Percentiles rank a stretch among this genome's conserved stretches.
phyloP scores from a whole-genome alignment of 129 eudicot genomes.

The Smallanthus sonchifolius region DNA sequence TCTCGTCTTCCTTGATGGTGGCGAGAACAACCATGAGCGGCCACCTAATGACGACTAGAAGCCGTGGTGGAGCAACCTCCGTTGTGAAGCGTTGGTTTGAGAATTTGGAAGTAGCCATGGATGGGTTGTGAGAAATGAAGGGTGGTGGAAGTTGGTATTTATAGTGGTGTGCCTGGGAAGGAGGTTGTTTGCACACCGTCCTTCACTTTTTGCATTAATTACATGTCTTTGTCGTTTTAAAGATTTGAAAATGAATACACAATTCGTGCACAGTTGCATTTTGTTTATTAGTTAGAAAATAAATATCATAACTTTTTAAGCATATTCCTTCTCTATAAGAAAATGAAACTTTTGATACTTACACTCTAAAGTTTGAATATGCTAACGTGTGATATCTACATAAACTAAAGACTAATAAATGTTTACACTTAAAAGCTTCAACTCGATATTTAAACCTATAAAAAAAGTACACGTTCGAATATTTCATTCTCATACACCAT shows the following conservation, averaged over 20 bases:
- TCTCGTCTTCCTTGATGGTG: conserved; percentile 66
- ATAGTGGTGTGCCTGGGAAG: conserved; percentile 35
- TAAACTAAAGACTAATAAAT: no score
- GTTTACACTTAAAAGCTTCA: no score
- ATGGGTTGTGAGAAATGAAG: neutral
- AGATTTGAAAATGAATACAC: conserved; percentile 25
- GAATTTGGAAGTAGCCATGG: conserved; percentile 38
- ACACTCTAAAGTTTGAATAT: neutral
- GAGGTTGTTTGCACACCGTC: conserved; percentile 33
- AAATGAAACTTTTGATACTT: neutral
- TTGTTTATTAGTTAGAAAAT: neutral
- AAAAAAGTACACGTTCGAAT: no score
- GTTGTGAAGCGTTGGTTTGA: conserved; percentile 37
- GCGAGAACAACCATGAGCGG: conserved; percentile 42
- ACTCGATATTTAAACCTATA: no score
- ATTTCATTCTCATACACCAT: no score
- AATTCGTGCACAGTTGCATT: conserved; percentile 4
- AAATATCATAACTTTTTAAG: neutral
- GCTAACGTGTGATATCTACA: neutral
- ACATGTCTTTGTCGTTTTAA: conserved; percentile 21
- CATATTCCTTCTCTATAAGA: neutral
- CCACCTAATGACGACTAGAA: conserved; percentile 42
- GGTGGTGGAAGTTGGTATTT: conserved; percentile 18
- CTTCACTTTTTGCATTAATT: conserved; percentile 40
- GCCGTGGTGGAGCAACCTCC: conserved; percentile 70